Percentiles rank a stretch among this genome's conserved stretches.
phyloP scores from a whole-genome alignment of 129 eudicot genomes.

The Tagetes erecta region DNA sequence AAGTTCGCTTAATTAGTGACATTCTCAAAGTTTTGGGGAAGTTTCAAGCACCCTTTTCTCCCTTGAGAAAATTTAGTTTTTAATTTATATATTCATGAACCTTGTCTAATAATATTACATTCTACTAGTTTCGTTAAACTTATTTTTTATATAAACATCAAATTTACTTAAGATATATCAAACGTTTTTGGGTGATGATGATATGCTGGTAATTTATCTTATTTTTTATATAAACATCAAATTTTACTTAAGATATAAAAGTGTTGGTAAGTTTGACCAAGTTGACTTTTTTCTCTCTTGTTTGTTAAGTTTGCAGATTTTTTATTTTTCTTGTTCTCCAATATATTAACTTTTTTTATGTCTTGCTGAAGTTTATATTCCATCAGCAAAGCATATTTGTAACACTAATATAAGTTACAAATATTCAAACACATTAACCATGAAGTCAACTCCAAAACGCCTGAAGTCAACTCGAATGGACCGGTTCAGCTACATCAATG shows the following conservation, averaged over 20 bases:
- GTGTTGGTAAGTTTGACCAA: not conserved
- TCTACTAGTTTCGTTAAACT: no score
- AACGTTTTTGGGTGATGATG: no score
- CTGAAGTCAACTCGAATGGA: conserved; percentile 26
- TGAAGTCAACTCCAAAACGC: conserved; percentile 25
- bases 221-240: not conserved
- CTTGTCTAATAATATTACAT: no score
- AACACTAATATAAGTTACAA: conserved; percentile 6
- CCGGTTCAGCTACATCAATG: conserved; percentile 43
- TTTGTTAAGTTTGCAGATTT: not conserved
- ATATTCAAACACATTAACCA: conserved; percentile 23
- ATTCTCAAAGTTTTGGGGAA: no score
- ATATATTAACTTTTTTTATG: not conserved
- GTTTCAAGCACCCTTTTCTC: no score
- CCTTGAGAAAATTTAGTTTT: no score
- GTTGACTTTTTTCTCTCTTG: not conserved
- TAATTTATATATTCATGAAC: no score
- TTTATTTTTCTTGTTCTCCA: conserved; percentile 16
- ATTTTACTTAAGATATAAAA: not conserved
- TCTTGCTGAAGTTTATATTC: no score
- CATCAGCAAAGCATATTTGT: conserved; percentile 8
- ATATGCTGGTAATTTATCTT: no score
- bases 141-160: no score
- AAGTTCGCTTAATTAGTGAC: no score
- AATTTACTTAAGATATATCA: no score